Base-by-base conservation (phyloP, 2,329 filamentous ascomycete species). In the Talaromyces sp. region DNA sequence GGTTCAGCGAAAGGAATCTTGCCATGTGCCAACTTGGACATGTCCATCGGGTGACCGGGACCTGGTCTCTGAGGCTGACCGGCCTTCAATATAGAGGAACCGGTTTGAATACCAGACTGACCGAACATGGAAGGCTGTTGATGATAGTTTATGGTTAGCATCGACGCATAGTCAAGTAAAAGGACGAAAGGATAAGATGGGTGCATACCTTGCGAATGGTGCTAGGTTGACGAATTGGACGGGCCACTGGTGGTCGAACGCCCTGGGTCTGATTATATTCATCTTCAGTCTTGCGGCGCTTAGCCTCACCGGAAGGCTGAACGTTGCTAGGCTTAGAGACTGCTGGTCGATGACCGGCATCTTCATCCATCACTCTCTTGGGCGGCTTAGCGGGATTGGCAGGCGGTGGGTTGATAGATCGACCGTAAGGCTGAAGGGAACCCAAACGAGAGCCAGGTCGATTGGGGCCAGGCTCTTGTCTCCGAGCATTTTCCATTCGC, bases 21-120 rank as follows among this genome's bases (percentile, higher is more conserved):
- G n/a, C 86, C 89, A 73, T 89, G 96, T 7, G 90, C 89, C 54
- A 93, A 86, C 67, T 93, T 89, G n/a, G 88, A 84, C 84, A 93
- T 91, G 62, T 94, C 90, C 66, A 91, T 78, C 2, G 89, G 88
- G 64, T 91, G 86, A 1, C 78, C 80, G 3, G 82, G 75, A 24
- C 30, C 36, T 8, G 46, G 46, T 69, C 88, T 86, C 47, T 77
- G 73, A 33, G 88, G 83, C 59, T 82, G 79, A 40, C 75, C 80
- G 35, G 67, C 65, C 56, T 75, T 75, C 59, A 73, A 70, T 42
- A 70, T 65, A 3, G 70, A 68, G 30, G 68, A 63, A 29, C 65
- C 65, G 16, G 63, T 36, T 37, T 69, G 69, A 19, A 66, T 66
- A 33, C 70, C 65, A 30, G 66, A 55, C 54, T 75, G 73, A 30